Evolutionary conservation across 345 rosid species (phyloP).

Genomic region (Anastatica hierochuntica): DNA sequence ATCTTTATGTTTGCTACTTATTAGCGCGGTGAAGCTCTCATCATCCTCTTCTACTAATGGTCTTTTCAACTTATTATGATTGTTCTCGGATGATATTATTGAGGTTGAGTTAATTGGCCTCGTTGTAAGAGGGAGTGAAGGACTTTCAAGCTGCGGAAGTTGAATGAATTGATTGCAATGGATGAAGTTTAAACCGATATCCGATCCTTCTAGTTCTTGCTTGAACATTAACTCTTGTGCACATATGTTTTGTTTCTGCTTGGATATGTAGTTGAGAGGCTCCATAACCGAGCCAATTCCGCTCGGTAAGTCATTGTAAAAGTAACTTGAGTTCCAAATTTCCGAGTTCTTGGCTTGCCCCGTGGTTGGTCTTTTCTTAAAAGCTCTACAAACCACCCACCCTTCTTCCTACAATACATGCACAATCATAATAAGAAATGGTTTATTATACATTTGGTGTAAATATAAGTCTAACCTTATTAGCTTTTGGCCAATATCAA

Average conservation of each 20-base stretch:
- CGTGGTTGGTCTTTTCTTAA: conserved; percentile 54
- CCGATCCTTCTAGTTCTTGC: conserved; percentile 47
- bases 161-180: conserved; percentile 42
- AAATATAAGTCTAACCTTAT: no score
- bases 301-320: conserved; percentile 46
- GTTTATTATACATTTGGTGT: no score
- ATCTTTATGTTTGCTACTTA: conserved; percentile 7
- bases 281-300: conserved; percentile 44
- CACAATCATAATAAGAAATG: not conserved
- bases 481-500: conserved; percentile 10
- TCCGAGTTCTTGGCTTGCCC: conserved; percentile 50
- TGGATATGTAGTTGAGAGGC: conserved; percentile 43
- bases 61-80: conserved; percentile 2
- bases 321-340: conserved; percentile 61
- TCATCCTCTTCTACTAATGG: conserved; percentile 15
- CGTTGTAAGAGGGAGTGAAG: conserved; percentile 56
- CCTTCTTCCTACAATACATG: conserved; percentile 71
- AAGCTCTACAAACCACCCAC: conserved; percentile 97
- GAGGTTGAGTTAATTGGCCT: conserved; percentile 32
- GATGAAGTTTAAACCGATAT: conserved; percentile 37
- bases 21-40: conserved; percentile 1
- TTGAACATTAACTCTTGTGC: conserved; percentile 45
- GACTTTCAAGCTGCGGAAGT: conserved; percentile 84
- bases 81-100: conserved; percentile 12
- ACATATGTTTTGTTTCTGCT: conserved; percentile 32